Evolutionary conservation across 768 basidiomycete species (phyloP), one percentile per base, ranked within the genome.

Genomic region (Trametes cingulata): DNA sequence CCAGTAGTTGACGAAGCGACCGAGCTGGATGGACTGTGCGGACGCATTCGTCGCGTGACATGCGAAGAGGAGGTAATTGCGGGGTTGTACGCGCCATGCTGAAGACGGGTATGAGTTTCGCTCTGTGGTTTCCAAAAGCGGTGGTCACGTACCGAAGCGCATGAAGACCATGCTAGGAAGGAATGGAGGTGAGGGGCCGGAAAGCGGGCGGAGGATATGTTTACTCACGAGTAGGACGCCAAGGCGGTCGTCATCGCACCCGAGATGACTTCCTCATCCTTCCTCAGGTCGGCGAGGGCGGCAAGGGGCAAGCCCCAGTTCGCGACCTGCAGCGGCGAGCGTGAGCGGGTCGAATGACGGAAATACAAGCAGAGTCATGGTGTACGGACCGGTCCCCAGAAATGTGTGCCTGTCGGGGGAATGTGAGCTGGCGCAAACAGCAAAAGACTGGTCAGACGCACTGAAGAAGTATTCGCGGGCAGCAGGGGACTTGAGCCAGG

Each of bases 221-320:
- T 33, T 48, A 88, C 94, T 77, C 71, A 98, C 95, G 96, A 98
- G 76, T 99, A 99, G 59, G 79, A 82, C 9, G 86, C 83, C 41
- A 99, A 82, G 22, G 96, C 91, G 45, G 91, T 85, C 1, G 94
- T 95, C 96, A 99, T 99, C 35, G 94, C 84, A 15, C 95, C 96
- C 50, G 95, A 98, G 67, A 99, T 99, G 71, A 93, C 82, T 68
- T 97, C 93, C 74, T 97, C 94, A 84, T 98, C 94, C 72, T 95
- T 97, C 64, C 77, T 80, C 70, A 98, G 77, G 77, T 99, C 96
- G 6, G 94, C 70, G 43, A 99, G 78, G 42, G 96, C 96, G 68
- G 96, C 96, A 39, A 98, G 76, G 59, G 96, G 96, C 17, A 99
- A 84, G 69, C 96, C 96, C 92, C 96, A 99, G 80, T 99, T 99